A percentile compares a stretch with the other conserved stretches of the same genome.
Evolutionary conservation across 2,329 filamentous ascomycete genomes (phyloP).

Genomic region (Orbilia quercus): DNA sequence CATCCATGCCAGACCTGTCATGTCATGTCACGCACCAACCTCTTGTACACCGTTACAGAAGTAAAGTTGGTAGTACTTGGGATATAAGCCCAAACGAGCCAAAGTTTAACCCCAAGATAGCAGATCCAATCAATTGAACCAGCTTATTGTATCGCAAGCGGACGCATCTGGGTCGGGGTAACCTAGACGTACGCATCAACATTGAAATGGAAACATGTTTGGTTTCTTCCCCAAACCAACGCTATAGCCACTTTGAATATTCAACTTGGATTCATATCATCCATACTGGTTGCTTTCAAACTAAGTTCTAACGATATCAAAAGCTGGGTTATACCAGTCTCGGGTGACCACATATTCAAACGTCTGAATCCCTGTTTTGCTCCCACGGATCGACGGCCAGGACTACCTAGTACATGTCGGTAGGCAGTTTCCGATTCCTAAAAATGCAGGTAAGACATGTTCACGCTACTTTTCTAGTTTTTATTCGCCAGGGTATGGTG

Average conservation of each 20-base stretch:
- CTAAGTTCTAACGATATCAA: neutral
- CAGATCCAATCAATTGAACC: slow-evolving; percentile 48
- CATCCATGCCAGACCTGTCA: neutral
- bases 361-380: neutral
- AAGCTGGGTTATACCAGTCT: slow-evolving; percentile 5
- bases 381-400: slow-evolving; percentile 46
- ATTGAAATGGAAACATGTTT: slow-evolving; percentile 13
- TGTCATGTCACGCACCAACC: neutral
- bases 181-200: slow-evolving; percentile 14
- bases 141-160: too few relatives aligned
- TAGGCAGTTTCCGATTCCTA: slow-evolving; percentile 6
- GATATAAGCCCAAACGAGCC: neutral
- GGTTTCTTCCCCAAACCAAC: neutral
- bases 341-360: neutral
- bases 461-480: neutral
- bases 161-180: slow-evolving; percentile 36
- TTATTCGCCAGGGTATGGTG: too few relatives aligned
- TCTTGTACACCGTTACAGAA: neutral
- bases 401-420: slow-evolving; percentile 24
- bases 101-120: slow-evolving; percentile 7
- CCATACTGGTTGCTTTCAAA: too few relatives aligned
- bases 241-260: too few relatives aligned
- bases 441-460: slow-evolving; percentile 27
- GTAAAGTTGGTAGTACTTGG: slow-evolving; percentile 2
- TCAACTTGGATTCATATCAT: too few relatives aligned